Evolutionary conservation across 1,139 yeast genomes (phyloP), one percentile per base, ranked within the genome.

Genomic region (Sugiyamaella novakii): DNA sequence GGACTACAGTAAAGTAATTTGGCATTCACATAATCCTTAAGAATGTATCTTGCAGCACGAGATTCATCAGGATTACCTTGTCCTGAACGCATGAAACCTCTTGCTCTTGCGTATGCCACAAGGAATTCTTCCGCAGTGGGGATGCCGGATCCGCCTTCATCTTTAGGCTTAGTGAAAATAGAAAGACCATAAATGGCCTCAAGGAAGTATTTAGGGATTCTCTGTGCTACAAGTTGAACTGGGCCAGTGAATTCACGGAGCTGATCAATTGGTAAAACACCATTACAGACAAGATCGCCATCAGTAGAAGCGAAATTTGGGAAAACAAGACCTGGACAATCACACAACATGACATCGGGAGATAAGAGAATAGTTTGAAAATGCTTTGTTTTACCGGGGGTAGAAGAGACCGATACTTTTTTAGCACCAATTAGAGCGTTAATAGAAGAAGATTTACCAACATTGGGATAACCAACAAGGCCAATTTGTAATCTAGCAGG

Each of bases 371-470:
- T 89, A 1, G 99, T 94, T 74, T 94, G 99, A 77, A 94, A 94
- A 76, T 94, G 99, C 68, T 94, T 94, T 14, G 99, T 94, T 68
- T 94, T 94, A 73, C 99, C 99, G 5, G 99, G 99, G 0, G 98
- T 94, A 1, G 98, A 78, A 1, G 98, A 92, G 33, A 94, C 98
- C 1, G 98, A 89, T 10, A 94, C 99, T 66, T 88, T 91, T 65
- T 94, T 94, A 21, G 97, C 83, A 17, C 98, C 98, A 44, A 92
- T 94, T 44, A 94, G 76, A 0, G 98, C 96, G 68, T 91, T 91
- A 61, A 91, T 91, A 8, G 98, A 91, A 8, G 97, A 89, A 1
- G 97, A 91, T 68, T 91, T 91, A 75, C 98, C 98, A 46, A 91
- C 98, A 67, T 91, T 88, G 19, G 73, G 73, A 66, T 91, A 91